phyloP scores from a whole-genome alignment of 2,329 filamentous ascomycete genomes.

The Neonectria hederae region DNA sequence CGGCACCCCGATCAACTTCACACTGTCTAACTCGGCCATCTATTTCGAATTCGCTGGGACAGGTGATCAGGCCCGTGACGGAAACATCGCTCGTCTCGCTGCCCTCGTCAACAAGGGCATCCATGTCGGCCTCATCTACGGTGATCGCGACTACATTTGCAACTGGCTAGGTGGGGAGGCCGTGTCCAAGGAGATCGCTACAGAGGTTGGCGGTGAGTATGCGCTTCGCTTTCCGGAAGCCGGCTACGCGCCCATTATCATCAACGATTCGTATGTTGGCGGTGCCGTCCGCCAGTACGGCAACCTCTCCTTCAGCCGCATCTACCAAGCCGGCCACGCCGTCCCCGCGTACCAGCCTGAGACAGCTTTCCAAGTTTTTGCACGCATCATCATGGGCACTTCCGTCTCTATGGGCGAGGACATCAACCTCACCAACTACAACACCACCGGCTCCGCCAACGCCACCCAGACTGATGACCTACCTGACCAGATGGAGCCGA shows the following conservation, averaged over 20 bases:
- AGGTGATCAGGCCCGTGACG: conserved; percentile 71
- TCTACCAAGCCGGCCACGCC: conserved; percentile 73
- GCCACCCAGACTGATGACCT: conserved; percentile 65
- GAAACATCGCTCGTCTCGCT: conserved; percentile 68
- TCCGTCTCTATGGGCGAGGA: conserved; percentile 65
- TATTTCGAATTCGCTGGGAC: conserved; percentile 57
- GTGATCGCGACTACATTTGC: conserved; percentile 70
- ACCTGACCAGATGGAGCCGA: conserved; percentile 58
- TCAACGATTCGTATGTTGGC: conserved; percentile 74
- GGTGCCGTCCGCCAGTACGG: conserved; percentile 81
- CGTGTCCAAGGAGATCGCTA: conserved; percentile 70
- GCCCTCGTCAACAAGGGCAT: conserved; percentile 69
- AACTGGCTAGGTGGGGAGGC: conserved; percentile 81
- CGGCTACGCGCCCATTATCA: conserved; percentile 77
- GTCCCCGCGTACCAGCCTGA: conserved; percentile 70
- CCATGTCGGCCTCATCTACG: conserved; percentile 77
- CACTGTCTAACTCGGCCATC: conserved; percentile 58
- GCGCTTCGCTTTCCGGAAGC: conserved; percentile 67
- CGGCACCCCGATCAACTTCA: conserved; percentile 70
- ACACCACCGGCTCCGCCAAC: conserved; percentile 65
- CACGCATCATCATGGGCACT: conserved; percentile 65
- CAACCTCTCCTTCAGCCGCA: conserved; percentile 74
- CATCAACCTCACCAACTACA: conserved; percentile 62
- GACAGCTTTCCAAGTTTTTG: conserved; percentile 68
- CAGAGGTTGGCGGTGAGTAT: conserved; percentile 58